phyloP scores from a whole-genome alignment of 495 filamentous ascomycete species.

The Neurospora sublineolata region DNA sequence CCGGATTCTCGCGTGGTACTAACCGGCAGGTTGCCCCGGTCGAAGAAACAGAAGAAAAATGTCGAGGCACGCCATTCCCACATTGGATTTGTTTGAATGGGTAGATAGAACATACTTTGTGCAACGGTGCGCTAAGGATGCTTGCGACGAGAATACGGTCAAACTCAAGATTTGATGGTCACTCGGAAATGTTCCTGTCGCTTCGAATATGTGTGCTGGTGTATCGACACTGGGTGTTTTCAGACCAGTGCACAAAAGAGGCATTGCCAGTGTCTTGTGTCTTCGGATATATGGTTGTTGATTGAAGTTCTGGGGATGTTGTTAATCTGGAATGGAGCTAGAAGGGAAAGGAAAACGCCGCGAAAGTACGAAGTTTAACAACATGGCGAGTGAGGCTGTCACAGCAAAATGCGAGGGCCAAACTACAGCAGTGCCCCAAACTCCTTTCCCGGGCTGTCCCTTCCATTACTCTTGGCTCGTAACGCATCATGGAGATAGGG shows the following conservation, averaged over 20 bases:
- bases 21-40: neutral
- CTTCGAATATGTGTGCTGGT: neutral
- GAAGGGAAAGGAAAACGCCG: neutral
- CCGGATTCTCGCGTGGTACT: neutral
- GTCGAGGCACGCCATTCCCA: neutral
- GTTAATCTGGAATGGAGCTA: neutral
- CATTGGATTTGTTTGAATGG: neutral
- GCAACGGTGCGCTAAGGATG: neutral
- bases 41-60: neutral
- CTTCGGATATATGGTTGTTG: neutral
- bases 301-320: neutral
- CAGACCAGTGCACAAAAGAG: neutral
- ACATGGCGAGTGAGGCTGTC: neutral
- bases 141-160: neutral
- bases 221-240: neutral
- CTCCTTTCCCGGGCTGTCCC: neutral
- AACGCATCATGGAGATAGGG: neutral
- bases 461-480: neutral
- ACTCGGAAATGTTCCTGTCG: neutral
- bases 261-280: neutral
- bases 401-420: neutral
- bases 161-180: neutral
- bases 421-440: neutral
- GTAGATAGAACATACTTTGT: neutral
- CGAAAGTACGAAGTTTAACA: neutral